Percentiles rank a stretch among this genome's conserved stretches.
phyloP scores from a whole-genome alignment of 2,329 filamentous ascomycete species.

The Nemania sp. region DNA sequence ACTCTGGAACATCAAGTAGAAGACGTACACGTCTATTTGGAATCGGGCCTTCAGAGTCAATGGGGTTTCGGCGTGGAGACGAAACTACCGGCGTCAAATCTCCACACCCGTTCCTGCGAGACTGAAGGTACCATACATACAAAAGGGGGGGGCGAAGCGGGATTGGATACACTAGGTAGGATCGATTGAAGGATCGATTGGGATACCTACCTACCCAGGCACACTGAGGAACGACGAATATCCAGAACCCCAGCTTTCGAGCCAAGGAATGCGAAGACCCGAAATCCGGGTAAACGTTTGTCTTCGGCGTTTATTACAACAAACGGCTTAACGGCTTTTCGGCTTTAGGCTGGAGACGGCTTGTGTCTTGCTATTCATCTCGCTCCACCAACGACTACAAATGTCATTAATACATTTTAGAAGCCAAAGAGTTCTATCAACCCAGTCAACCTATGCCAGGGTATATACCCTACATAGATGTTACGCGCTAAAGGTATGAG shows the following conservation, averaged over 20 bases:
- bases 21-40: slow-evolving; percentile 13
- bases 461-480: background rate
- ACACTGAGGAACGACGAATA: slow-evolving; percentile 15
- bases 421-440: background rate
- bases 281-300: slow-evolving; percentile 1
- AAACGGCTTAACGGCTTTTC: slow-evolving; percentile 14
- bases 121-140: slow-evolving; percentile 1
- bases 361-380: background rate
- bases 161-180: background rate
- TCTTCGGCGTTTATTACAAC: slow-evolving; percentile 7
- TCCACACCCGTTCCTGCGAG: slow-evolving; percentile 22
- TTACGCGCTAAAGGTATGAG: background rate
- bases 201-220: background rate
- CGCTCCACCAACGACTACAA: background rate
- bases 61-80: slow-evolving; percentile 16
- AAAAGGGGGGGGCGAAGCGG: background rate
- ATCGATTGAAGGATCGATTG: background rate
- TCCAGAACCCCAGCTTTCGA: slow-evolving; percentile 7
- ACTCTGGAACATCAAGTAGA: background rate
- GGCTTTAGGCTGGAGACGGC: background rate
- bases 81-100: slow-evolving; percentile 34
- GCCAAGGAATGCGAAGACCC: slow-evolving; percentile 23
- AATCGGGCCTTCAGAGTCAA: slow-evolving; percentile 21
- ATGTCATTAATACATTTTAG: background rate
- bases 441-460: background rate